Base-by-base conservation (phyloP, 352 stramenopile species). In the Thalassiosira sp. region DNA sequence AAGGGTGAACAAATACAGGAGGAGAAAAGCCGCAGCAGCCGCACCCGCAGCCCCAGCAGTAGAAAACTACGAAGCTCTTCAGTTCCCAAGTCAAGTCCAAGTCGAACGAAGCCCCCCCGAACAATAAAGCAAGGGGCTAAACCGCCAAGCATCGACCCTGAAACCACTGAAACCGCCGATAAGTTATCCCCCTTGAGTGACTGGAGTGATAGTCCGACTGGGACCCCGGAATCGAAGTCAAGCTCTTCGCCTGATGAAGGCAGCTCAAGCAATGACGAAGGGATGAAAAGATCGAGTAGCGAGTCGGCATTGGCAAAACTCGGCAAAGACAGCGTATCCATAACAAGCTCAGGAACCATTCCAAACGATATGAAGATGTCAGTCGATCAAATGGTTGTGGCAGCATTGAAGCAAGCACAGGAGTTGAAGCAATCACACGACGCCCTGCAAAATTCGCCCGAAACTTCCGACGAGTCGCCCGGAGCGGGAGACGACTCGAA, bases 361-460 rank as follows among this genome's bases (percentile, higher is more conserved):
- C 28, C 56, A 33, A 63, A 63, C 25, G 37, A 65, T 6, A 15
- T 53, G 37, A 65, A 16, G 35, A 2, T 65, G 33, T 35, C 10
- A 0, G 59, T 68, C 2, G 59, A 68, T 28, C 15, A 68, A 24
- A 68, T 68, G 59, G 59, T 68, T 15, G 59, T 43, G 5, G 35
- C 42, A 10, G 59, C 59, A 13, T 18, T 68, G n/a, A 37, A 48
- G 59, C 59, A 68, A 16, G 59, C 59, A 13, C 59, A 68, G 5
- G 22, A 68, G 13, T 13, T 68, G 20, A 68, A 56, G 24, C 27
- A 58, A 45, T 46, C 59, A 6, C 59, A 68, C 18, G 59, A 68
- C 5, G 22, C 20, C 3, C 15, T 43, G 45, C 43, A 57, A 31
- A n/a, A 0, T 16, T 68, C 59, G 22, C 59, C 59, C 10, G 59